These are phyloP conservation scores for Hyphopichia khmerensis DNA, from an alignment of 1,139 yeast species.

Conservation along the genomic window DNA sequence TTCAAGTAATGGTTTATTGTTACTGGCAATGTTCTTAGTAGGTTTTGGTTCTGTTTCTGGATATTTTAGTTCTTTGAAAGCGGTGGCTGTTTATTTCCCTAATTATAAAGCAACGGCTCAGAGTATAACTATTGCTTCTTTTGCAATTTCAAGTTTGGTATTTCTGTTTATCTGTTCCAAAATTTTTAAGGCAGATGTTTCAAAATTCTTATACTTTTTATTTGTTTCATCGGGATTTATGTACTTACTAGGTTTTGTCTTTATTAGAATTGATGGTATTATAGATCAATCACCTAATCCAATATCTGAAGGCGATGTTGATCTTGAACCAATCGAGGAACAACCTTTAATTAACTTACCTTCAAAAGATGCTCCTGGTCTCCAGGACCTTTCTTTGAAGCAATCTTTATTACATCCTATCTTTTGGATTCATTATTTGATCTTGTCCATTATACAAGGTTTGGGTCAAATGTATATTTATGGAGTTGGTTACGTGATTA, in stretches of 20 bases:
- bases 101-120: constrained; percentile 33
- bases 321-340: constrained; percentile 1
- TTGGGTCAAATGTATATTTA: constrained; percentile 78
- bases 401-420: constrained; percentile 23
- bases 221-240: constrained; percentile 23
- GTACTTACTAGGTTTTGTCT: constrained; percentile 28
- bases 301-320: neutral
- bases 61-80: constrained; percentile 35
- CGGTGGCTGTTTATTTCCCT: constrained; percentile 33
- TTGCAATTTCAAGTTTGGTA: constrained; percentile 35
- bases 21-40: constrained; percentile 29
- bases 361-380: constrained; percentile 1
- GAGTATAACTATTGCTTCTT: constrained; percentile 36
- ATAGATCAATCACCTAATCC: constrained; percentile 11
- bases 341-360: constrained; percentile 3
- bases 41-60: constrained; percentile 36
- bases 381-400: constrained; percentile 15
- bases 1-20: constrained; percentile 15
- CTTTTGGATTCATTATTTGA: constrained; percentile 50
- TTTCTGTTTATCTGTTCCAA: constrained; percentile 23
- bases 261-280: constrained; percentile 31
- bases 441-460: constrained; percentile 66
- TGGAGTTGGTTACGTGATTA: constrained; percentile 69
- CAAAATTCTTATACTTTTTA: constrained; percentile 22
- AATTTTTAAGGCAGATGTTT: constrained; percentile 21